Base-by-base conservation (phyloP, 2,329 filamentous ascomycete genomes). In the Xylariaceae sp. region DNA sequence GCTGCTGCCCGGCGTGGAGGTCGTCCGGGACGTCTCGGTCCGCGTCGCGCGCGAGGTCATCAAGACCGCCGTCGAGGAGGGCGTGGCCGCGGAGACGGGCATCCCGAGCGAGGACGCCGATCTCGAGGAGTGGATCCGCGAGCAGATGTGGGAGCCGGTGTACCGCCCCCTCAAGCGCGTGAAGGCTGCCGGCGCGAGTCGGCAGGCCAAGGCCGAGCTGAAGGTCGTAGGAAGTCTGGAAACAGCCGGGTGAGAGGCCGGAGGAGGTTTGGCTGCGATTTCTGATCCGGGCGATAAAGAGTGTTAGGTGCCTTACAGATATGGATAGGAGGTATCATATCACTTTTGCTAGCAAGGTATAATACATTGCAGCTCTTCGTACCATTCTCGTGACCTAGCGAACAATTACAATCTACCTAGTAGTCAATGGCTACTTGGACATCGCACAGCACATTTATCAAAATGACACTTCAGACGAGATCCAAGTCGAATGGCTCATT, bases 91-190 rank as follows among this genome's bases (percentile, higher is more conserved):
- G 51, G 80, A 86, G 60, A 67, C 83, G 53, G 80, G 73, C 0
- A 92, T 95, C 37, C 91, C 90, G 0, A 63, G 65, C 0, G 68
- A 75, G 3, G 73, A 83, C 1, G 73, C 65, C 0, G 80, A 84
- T 3, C 63, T 91, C 27, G 84, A 89, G 50, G 81, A 81, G 52
- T 93, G 89, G 89, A 85, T 92, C 54, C 70, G 79, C 21, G 86
- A 86, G 73, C 89, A 92, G 76, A 92, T 92, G 89, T 92, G 89
- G 89, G 76, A 87, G 57, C 80, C 89, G 0, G 78, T 77, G 42
- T 93, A 92, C 68, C 72, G 88, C 21, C 81, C 83, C 1, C 68
- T 91, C 61, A 81, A 78, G 67, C 75, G 78, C 29, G 84, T 91
- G 4, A 73, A 75, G 16, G 72, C 75, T 23, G 71, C 74, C 4